These are phyloP conservation scores for Cylindrotheca closterium DNA, from an alignment of 108 stramenopile genomes.

Conservation along the genomic window DNA sequence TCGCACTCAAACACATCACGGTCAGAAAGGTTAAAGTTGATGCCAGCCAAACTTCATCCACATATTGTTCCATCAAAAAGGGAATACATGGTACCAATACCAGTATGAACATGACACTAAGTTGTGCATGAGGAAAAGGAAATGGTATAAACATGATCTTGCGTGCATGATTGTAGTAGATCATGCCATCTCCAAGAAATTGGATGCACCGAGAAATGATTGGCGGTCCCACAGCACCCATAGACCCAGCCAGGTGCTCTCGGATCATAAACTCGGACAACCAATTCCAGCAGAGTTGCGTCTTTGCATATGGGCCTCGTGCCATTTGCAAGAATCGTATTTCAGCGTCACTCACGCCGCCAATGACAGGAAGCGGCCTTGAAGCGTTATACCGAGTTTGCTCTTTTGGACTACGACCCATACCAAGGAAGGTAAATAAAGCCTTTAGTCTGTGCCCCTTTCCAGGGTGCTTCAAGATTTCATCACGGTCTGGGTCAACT, in stretches of 20 bases:
- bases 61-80: conserved; percentile 71
- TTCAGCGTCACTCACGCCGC: conserved; percentile 72
- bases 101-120: conserved; percentile 59
- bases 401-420: conserved; percentile 42
- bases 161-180: conserved; percentile 71
- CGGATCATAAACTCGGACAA: conserved; percentile 70
- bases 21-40: conserved; percentile 57
- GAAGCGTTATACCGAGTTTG: conserved; percentile 62
- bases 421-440: conserved; percentile 43
- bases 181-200: conserved; percentile 77
- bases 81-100: conserved; percentile 49
- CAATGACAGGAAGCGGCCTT: conserved; percentile 69
- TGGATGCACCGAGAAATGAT: conserved; percentile 69
- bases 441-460: neutral
- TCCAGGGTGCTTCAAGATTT: neutral
- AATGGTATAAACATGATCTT: conserved; percentile 80
- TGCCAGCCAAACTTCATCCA: conserved; percentile 48
- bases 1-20: conserved; percentile 55
- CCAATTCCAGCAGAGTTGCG: conserved; percentile 70
- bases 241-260: conserved; percentile 65
- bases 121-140: conserved; percentile 76
- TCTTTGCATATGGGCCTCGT: conserved; percentile 69
- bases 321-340: conserved; percentile 65
- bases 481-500: conserved; percentile 57
- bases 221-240: conserved; percentile 68